These are phyloP conservation scores for Phallus indusiatus DNA, from an alignment of 768 basidiomycete species.

Conservation along the genomic window DNA sequence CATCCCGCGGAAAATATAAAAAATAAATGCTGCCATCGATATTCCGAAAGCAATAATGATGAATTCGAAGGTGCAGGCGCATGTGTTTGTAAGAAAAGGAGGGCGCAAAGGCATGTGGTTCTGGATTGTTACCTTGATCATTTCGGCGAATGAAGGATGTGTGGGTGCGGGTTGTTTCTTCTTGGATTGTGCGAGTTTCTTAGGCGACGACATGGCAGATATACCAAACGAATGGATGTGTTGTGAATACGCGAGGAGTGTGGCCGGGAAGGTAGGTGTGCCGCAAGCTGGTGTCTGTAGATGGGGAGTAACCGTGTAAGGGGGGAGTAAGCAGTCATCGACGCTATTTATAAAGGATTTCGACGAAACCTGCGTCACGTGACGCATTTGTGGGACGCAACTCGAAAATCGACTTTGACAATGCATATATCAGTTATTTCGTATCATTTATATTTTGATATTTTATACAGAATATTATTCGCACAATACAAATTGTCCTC, in stretches of 20 bases:
- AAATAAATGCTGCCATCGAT: neutral
- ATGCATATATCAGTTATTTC: neutral
- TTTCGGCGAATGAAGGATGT: slow-evolving; percentile 45
- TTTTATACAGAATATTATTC: too few relatives aligned
- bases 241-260: neutral
- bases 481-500: too few relatives aligned
- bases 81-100: neutral
- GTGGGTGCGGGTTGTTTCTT: slow-evolving; percentile 24
- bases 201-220: slow-evolving; percentile 10
- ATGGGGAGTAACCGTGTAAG: slow-evolving; percentile 7
- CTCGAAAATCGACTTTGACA: neutral
- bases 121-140: slow-evolving; percentile 27
- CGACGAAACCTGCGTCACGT: slow-evolving; percentile 22
- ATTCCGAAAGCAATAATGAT: neutral
- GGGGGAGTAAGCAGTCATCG: slow-evolving; percentile 16
- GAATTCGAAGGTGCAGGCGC: neutral
- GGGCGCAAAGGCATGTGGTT: neutral
- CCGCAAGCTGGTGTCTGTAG: neutral
- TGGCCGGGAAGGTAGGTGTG: neutral
- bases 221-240: neutral
- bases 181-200: slow-evolving; percentile 17
- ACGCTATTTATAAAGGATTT: slow-evolving; percentile 26
- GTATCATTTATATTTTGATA: too few relatives aligned
- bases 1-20: neutral
- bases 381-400: neutral